These are phyloP conservation scores for Globisporangium uncinulatum DNA, from an alignment of 352 stramenopile species.

Conservation along the genomic window DNA sequence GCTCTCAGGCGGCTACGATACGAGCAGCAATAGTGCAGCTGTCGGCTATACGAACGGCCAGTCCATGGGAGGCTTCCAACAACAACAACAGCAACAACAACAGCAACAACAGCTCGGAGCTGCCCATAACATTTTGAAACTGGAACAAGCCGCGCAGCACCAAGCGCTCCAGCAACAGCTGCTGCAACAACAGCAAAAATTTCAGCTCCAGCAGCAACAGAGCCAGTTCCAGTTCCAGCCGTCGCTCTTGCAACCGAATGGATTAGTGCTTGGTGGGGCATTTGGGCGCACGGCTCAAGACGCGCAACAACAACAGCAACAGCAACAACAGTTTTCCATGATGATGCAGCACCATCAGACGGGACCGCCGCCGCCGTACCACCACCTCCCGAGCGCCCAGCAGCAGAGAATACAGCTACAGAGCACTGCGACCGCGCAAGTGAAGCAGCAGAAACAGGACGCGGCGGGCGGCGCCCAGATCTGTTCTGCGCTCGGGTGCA, in stretches of 20 bases:
- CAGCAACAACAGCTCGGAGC: slow-evolving; percentile 15
- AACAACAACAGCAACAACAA: slow-evolving; percentile 5
- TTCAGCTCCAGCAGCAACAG: slow-evolving; percentile 50
- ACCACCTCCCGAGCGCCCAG: slow-evolving; percentile 16
- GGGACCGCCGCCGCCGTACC: slow-evolving; percentile 17
- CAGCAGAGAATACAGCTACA: slow-evolving; percentile 28
- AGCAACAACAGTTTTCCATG: slow-evolving; percentile 56
- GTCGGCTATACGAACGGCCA: slow-evolving; percentile 31
- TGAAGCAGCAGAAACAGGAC: slow-evolving; percentile 54
- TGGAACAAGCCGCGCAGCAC: slow-evolving; percentile 37
- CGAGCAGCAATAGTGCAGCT: slow-evolving; percentile 12
- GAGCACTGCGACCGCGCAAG: slow-evolving; percentile 38
- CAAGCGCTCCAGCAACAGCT: slow-evolving; percentile 48
- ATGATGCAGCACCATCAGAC: slow-evolving; percentile 57
- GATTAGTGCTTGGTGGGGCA: slow-evolving; percentile 33
- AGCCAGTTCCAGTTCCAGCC: slow-evolving; percentile 56
- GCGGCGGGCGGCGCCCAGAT: slow-evolving; percentile 44
- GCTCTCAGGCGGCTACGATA: slow-evolving; percentile 3
- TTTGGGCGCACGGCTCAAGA: slow-evolving; percentile 18
- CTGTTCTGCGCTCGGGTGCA: slow-evolving; percentile 73
- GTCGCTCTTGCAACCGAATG: slow-evolving; percentile 34
- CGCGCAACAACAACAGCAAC: slow-evolving; percentile 34
- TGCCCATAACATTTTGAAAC: slow-evolving; percentile 21
- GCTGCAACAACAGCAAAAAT: slow-evolving; percentile 47
- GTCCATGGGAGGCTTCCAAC: slow-evolving; percentile 11